A percentile compares a stretch with the other conserved stretches of the same genome.
Conservation (phyloP, 2,329 filamentous ascomycete genomes). For the Alternaria arborescens region DNA sequence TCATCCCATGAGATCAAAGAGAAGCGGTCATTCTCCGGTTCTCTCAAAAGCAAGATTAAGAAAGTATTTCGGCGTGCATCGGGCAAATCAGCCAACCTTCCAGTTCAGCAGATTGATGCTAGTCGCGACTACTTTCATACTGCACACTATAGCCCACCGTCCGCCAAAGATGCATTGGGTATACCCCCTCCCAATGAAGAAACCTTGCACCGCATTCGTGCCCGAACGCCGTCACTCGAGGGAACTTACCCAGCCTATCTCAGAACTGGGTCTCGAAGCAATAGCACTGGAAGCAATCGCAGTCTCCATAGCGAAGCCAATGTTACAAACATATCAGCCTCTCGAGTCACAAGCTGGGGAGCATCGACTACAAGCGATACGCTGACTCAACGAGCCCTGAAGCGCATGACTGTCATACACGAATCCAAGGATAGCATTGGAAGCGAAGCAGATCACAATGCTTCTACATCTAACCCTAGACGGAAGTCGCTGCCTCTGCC, state of each 20-base stretch:
- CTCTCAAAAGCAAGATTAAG: constrained; percentile 69
- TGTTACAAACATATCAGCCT: constrained; percentile 61
- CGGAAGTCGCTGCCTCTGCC: constrained; percentile 34
- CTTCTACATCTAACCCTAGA: constrained; percentile 11
- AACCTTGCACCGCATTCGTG: constrained; percentile 54
- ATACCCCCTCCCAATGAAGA: constrained; percentile 53
- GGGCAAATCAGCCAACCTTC: constrained; percentile 47
- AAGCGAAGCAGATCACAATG: constrained; percentile 33
- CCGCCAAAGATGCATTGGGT: constrained; percentile 43
- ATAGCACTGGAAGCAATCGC: constrained; percentile 36
- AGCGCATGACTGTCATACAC: constrained; percentile 71
- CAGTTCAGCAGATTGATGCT: constrained; percentile 64
- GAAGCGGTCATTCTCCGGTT: constrained; percentile 69
- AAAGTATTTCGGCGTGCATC: constrained; percentile 61
- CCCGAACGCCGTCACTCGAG: constrained; percentile 39
- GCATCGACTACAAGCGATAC: constrained; percentile 68
- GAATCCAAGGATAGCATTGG: constrained; percentile 57
- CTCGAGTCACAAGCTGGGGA: constrained; percentile 74
- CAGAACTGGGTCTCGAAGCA: constrained; percentile 32
- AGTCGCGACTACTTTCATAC: constrained; percentile 50
- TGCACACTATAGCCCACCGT: constrained; percentile 13
- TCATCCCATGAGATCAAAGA: constrained; percentile 58
- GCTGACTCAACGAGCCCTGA: constrained; percentile 60
- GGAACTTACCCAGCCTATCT: constrained; percentile 14
- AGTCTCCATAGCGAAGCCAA: constrained; percentile 50